Evolutionary conservation across 192 early-diverging fungal genomes (phyloP).

Genomic region (Podila horticola): DNA sequence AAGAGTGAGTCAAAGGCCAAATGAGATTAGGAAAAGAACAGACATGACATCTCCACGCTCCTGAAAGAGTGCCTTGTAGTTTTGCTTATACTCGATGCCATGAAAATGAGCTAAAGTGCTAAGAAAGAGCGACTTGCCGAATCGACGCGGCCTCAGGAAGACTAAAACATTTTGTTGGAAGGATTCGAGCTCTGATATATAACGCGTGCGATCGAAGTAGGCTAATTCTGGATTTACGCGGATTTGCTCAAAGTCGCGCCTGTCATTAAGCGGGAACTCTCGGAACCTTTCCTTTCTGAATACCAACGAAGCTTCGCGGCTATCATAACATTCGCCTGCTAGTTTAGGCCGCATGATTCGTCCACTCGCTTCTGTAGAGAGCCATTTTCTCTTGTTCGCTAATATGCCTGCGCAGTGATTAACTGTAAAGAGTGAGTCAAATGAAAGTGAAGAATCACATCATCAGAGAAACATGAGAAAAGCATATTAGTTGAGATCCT

Average conservation of each 20-base stretch:
- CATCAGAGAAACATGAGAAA: no score
- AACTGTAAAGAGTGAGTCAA: no score
- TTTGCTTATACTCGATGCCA: constrained; percentile 31
- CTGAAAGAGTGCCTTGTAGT: constrained; percentile 32
- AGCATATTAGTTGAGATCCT: no score
- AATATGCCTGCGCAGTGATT: no score
- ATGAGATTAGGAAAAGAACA: constrained; percentile 4
- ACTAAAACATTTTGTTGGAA: constrained; percentile 18
- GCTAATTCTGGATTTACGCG: constrained; percentile 17
- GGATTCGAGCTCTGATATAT: constrained; percentile 30
- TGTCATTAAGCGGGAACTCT: constrained; percentile 31
- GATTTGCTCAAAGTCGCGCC: constrained; percentile 14
- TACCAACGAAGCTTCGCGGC: constrained; percentile 16
- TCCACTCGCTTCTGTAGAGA: no score
- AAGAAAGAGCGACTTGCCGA: constrained; percentile 42
- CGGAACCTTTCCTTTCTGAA: constrained; percentile 10
- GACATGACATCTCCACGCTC: background rate
- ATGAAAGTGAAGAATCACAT: no score
- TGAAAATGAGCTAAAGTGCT: constrained; percentile 42
- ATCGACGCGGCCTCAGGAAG: constrained; percentile 36
- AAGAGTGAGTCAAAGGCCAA: constrained; percentile 6
- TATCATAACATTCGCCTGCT: no score
- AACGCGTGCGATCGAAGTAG: constrained; percentile 39
- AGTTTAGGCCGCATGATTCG: no score
- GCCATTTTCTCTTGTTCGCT: no score